Percentiles rank a stretch among this genome's conserved stretches.
Evolutionary conservation across 2,329 filamentous ascomycete genomes (phyloP).

Genomic region (Pestalotiopsis sp.): DNA sequence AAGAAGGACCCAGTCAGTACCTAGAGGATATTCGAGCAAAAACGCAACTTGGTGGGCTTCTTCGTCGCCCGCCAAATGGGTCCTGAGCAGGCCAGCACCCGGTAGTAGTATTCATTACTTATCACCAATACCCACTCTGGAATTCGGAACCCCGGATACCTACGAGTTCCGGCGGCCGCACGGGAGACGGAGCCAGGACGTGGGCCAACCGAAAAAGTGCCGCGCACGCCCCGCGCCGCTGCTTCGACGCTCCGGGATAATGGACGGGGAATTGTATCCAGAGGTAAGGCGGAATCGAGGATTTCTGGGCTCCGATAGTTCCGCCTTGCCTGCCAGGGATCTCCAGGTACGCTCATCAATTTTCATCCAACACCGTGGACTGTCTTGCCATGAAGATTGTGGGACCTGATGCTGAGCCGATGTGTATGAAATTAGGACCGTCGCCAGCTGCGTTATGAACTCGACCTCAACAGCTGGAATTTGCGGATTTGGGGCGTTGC

Average conservation of each 20-base stretch:
- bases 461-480: conserved; percentile 58
- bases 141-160: neutral
- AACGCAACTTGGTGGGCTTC: neutral
- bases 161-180: neutral
- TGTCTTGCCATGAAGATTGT: neutral
- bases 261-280: conserved; percentile 33
- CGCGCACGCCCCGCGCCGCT: neutral
- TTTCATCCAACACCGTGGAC: neutral
- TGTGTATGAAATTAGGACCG: conserved; percentile 42
- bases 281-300: conserved; percentile 47
- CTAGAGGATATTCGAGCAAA: neutral
- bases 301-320: conserved; percentile 53
- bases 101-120: neutral
- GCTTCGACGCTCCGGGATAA: conserved; percentile 11
- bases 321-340: conserved; percentile 52
- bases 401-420: neutral
- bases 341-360: conserved; percentile 42
- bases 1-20: neutral
- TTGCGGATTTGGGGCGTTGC: conserved; percentile 57
- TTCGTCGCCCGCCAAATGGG: neutral
- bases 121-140: neutral
- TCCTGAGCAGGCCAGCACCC: neutral
- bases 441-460: conserved; percentile 53
- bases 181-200: neutral
- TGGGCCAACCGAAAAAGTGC: neutral